phyloP scores from a whole-genome alignment of 805 yeast species.

The Kodamaea lidongshanica region DNA sequence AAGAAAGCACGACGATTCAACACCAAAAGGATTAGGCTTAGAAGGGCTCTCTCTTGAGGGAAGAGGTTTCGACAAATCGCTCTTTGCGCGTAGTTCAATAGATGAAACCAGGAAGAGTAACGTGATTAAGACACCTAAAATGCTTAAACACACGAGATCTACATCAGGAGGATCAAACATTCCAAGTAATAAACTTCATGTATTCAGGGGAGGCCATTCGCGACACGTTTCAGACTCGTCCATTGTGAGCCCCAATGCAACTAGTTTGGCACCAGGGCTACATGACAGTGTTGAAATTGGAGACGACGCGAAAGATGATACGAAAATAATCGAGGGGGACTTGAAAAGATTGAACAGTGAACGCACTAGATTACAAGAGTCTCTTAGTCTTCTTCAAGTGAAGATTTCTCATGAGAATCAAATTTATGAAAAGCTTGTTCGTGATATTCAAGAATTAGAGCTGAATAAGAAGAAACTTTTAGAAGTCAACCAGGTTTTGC shows the following conservation, averaged over 20 bases:
- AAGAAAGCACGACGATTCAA: conserved; percentile 4
- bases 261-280: conserved; percentile 2
- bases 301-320: conserved; percentile 1
- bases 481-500: conserved; percentile 19
- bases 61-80: conserved; percentile 2
- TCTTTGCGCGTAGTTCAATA: not conserved
- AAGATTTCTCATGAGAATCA: conserved; percentile 38
- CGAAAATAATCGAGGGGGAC: conserved; percentile 4
- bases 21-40: conserved; percentile 32
- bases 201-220: conserved; percentile 33
- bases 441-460: conserved; percentile 49
- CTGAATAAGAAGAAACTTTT: conserved; percentile 40
- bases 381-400: conserved; percentile 34
- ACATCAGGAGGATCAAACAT: conserved; percentile 33
- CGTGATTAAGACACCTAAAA: conserved; percentile 25
- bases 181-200: too few relatives aligned
- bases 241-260: conserved; percentile 36
- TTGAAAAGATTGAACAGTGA: conserved; percentile 22
- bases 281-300: conserved; percentile 4
- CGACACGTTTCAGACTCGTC: conserved; percentile 38
- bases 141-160: conserved; percentile 37
- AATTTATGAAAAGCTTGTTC: conserved; percentile 37
- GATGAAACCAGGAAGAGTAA: conserved; percentile 27
- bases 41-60: conserved; percentile 17
- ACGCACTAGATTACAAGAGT: conserved; percentile 23